Base-by-base conservation (phyloP, 2,329 filamentous ascomycete species). In the Incumbomyces lentus region DNA sequence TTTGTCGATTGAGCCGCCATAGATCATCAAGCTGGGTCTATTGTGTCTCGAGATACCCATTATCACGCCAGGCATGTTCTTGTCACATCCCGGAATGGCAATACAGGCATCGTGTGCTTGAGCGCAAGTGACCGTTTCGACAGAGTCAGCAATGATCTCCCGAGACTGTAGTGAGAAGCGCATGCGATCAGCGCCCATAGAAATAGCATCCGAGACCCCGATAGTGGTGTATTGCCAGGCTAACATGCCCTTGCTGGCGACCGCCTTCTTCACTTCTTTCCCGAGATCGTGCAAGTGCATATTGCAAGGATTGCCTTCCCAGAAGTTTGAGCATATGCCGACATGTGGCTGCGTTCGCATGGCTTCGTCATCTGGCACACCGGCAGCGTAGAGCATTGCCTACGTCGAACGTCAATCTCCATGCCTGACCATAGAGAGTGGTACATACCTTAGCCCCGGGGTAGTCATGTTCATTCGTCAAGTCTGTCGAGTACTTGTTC, bases 251-350 rank as follows among this genome's bases (percentile, higher is more conserved):
- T 89, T 78, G 58, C 84, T 85, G 57, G 84, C 72, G 1, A 95
- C 75, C 1, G 85, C 77, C 56, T 79, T 81, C 67, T 95, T 96
- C 58, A 92, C 85, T 40, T 86, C 84, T 60, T 86, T 88, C 31
- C 84, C 90, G 52, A 96, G 76, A 55, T 94, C 87, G 49, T 93
- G 75, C 53, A 96, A 81, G 82, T 70, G 59, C 62, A 69, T 66
- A 45, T 95, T 95, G 79, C 89, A 95, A 32, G 90, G 86, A 62
- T 95, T 95, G 22, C 90, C 90, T 67, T 95, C 88, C 89, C 89
- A 96, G 89, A 89, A 95, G 3, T 95, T 86, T 4, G 84, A 88
- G 6, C 88, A 84, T 60, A 95, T 79, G 48, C 90, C 90, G 19
- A 96, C 85, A 53, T 96, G 90, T 11, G 90, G 86, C 44, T 84